These are phyloP conservation scores for Golubevia pallescens DNA, from an alignment of 1,284 basidiomycete species.

Conservation along the genomic window DNA sequence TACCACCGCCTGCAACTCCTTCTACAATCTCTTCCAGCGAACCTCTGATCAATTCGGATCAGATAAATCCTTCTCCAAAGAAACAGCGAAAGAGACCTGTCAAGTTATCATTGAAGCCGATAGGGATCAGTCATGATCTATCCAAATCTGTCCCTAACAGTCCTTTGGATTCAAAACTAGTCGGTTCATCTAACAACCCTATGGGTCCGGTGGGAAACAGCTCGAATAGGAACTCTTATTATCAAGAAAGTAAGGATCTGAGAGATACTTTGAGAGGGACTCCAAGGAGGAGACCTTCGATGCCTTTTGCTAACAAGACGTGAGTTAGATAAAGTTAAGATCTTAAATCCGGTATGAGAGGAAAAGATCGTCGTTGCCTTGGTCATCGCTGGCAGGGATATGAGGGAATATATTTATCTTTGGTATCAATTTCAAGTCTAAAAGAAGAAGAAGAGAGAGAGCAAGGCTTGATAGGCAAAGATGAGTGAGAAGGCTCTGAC, in stretches of 20 bases:
- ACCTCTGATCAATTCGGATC: too few relatives aligned
- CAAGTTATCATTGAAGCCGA: constrained; percentile 22
- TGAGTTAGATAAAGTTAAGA: too few relatives aligned
- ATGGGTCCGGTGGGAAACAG: constrained; percentile 9
- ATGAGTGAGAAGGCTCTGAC: too few relatives aligned
- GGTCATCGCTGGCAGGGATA: too few relatives aligned
- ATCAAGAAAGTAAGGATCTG: constrained; percentile 34
- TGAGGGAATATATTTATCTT: too few relatives aligned
- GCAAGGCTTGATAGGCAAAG: too few relatives aligned
- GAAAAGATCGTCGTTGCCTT: too few relatives aligned
- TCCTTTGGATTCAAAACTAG: constrained; percentile 11
- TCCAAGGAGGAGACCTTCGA: constrained; percentile 40
- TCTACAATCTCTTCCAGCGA: too few relatives aligned
- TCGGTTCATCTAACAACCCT: constrained; percentile 15
- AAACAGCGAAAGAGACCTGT: constrained; percentile 28
- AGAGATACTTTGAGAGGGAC: constrained; percentile 53
- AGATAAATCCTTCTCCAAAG: constrained; percentile 2
- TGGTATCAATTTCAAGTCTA: not conserved
- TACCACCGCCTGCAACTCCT: too few relatives aligned
- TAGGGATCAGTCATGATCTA: constrained; percentile 14
- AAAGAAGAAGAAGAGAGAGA: too few relatives aligned
- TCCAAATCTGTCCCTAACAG: constrained; percentile 34
- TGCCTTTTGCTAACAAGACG: constrained; percentile 25
- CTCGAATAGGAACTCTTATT: constrained; percentile 4
- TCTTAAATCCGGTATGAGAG: too few relatives aligned